These are phyloP conservation scores for Tolypocladium paradoxum DNA, from an alignment of 2,329 filamentous ascomycete species.

Conservation along the genomic window DNA sequence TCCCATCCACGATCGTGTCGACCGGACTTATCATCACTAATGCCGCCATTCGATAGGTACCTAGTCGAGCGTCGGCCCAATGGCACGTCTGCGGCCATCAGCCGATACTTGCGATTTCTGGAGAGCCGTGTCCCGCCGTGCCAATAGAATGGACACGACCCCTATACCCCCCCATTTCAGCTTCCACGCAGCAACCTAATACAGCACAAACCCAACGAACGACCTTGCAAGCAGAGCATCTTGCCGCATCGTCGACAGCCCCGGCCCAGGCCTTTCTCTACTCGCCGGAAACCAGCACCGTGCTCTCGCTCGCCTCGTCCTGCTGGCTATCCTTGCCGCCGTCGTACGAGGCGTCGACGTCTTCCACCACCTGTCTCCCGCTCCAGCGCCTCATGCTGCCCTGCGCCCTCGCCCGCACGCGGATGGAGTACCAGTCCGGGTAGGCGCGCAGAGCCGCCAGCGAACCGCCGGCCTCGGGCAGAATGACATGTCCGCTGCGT, in stretches of 20 bases:
- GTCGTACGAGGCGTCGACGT: slow-evolving; percentile 22
- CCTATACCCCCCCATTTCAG: too few relatives aligned
- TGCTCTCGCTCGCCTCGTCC: slow-evolving; percentile 4
- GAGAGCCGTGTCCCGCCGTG: too few relatives aligned
- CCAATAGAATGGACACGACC: too few relatives aligned
- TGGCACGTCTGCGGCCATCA: too few relatives aligned
- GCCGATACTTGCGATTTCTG: too few relatives aligned
- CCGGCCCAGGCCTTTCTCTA: slow-evolving; percentile 2
- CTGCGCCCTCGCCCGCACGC: slow-evolving; percentile 32
- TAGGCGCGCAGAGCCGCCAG: slow-evolving; percentile 36
- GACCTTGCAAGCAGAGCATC: too few relatives aligned
- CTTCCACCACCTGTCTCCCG: slow-evolving; percentile 36
- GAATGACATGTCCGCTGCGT: slow-evolving; percentile 34
- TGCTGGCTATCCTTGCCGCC: not conserved
- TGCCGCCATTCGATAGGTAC: not conserved
- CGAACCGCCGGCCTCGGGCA: slow-evolving; percentile 28
- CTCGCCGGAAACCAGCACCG: slow-evolving; percentile 19
- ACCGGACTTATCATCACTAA: not conserved
- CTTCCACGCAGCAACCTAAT: too few relatives aligned
- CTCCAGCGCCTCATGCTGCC: slow-evolving; percentile 31
- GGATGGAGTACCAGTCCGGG: slow-evolving; percentile 54
- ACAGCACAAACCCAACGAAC: too few relatives aligned
- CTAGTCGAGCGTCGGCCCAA: not conserved
- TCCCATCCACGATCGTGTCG: not conserved
- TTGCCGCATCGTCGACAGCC: too few relatives aligned